These are phyloP conservation scores for Cornus suecica DNA, from an alignment of 148 eudicot genomes.

Conservation along the genomic window DNA sequence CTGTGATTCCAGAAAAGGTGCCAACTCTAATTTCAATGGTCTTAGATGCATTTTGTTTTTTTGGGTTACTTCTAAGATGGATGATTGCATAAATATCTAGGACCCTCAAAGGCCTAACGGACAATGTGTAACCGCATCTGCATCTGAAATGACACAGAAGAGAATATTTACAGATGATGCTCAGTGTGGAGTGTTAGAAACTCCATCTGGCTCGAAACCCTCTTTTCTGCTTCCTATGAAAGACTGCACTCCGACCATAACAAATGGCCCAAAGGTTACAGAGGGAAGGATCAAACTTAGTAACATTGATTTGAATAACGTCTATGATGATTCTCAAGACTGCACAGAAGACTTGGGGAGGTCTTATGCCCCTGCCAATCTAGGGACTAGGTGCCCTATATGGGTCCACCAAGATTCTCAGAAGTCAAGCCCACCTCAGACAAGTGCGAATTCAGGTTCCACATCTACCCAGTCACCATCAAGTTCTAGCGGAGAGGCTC, in stretches of 20 bases:
- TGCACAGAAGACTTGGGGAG: conserved; percentile 34
- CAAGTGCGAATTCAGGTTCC: conserved; percentile 72
- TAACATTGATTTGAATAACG: conserved; percentile 74
- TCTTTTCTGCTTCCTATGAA: conserved; percentile 19
- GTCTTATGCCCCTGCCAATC: conserved; percentile 22
- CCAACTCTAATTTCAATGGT: conserved; percentile 12
- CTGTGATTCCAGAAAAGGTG: conserved; percentile 56
- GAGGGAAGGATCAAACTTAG: conserved; percentile 30
- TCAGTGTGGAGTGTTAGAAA: conserved; percentile 22
- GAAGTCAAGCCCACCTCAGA: conserved; percentile 73
- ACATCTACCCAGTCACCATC: conserved; percentile 68
- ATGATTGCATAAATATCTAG: conserved; percentile 29
- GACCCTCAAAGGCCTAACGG: conserved; percentile 34
- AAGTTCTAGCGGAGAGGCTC: conserved; percentile 82
- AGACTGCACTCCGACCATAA: conserved; percentile 27
- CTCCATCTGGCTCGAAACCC: conserved; percentile 27
- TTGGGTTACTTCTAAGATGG: conserved; percentile 19
- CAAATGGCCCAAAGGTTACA: conserved; percentile 23
- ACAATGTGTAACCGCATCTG: conserved; percentile 26
- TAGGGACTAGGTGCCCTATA: conserved; percentile 19
- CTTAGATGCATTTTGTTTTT: neutral
- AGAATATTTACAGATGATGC: conserved; percentile 21
- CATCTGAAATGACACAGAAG: conserved; percentile 23
- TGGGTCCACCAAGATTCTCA: conserved; percentile 44
- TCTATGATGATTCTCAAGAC: conserved; percentile 63